A percentile compares a stretch with the other conserved stretches of the same genome.
Conservation (phyloP, 1,139 yeast genomes). For the Pichia sp. region DNA sequence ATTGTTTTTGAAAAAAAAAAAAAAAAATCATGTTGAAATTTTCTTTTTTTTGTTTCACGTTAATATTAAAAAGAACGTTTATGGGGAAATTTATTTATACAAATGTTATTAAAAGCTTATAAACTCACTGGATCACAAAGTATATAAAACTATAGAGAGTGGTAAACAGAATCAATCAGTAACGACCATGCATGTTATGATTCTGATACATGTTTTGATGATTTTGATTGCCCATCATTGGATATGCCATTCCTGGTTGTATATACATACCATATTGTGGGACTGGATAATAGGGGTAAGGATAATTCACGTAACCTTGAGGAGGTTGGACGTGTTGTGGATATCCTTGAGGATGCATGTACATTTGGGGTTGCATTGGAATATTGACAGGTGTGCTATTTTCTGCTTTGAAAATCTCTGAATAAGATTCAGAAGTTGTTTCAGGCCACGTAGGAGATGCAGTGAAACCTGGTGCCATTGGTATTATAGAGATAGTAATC, state of each 20-base stretch:
- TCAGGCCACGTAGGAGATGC: conserved; percentile 80
- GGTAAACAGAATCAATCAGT: background rate
- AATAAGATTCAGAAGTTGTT: conserved; percentile 45
- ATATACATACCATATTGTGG: conserved; percentile 7
- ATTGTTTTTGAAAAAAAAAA: background rate
- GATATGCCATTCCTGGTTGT: conserved; percentile 17
- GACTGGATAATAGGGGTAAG: background rate
- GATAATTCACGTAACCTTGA: background rate
- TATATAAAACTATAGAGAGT: background rate
- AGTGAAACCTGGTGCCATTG: conserved; percentile 57
- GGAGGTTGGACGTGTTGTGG: conserved; percentile 2
- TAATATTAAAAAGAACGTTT: background rate
- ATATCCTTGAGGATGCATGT: background rate
- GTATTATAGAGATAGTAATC: too few species aligned
- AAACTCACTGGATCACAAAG: too few species aligned
- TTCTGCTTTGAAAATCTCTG: conserved; percentile 37
- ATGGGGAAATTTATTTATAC: too few species aligned
- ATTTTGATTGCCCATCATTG: conserved; percentile 17
- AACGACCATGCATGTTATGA: too few species aligned
- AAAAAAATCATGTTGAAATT: too few species aligned
- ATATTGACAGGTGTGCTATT: conserved; percentile 14
- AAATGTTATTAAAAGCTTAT: too few species aligned
- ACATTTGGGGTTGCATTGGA: conserved; percentile 18
- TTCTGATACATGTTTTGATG: conserved; percentile 1
- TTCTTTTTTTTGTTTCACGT: background rate